Evolutionary conservation across 345 rosid genomes (phyloP).

Genomic region (Sisymbrium altissimum): DNA sequence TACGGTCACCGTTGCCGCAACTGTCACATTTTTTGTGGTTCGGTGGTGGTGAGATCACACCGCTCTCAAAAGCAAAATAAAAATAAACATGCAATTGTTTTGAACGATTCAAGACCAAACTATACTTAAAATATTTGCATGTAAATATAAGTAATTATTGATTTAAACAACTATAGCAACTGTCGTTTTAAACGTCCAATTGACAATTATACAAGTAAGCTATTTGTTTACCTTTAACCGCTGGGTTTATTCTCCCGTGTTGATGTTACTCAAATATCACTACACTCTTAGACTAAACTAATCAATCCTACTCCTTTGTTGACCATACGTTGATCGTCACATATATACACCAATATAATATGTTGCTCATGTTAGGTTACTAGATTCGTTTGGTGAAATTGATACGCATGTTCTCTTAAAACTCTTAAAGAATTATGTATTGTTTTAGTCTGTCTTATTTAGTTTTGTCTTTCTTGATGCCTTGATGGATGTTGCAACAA

Average conservation of each 20-base stretch:
- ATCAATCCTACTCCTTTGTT: background rate
- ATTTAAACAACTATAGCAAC: background rate
- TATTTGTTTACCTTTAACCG: background rate
- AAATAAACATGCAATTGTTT: background rate
- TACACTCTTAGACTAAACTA: background rate
- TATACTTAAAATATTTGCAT: background rate
- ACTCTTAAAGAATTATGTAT: background rate
- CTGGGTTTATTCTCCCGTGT: background rate
- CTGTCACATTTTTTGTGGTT: slow-evolving; percentile 16
- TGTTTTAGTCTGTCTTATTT: background rate
- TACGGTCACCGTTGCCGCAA: background rate
- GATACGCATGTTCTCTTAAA: slow-evolving; percentile 22
- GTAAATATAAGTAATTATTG: background rate
- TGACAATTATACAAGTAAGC: background rate
- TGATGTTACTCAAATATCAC: slow-evolving; percentile 20
- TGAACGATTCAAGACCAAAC: background rate
- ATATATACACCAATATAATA: slow-evolving; percentile 2
- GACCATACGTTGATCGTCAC: slow-evolving; percentile 24
- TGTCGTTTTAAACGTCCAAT: background rate
- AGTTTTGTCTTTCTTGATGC: background rate
- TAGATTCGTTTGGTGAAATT: slow-evolving; percentile 34
- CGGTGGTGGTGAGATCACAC: background rate
- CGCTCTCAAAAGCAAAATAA: background rate
- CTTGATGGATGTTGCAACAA: background rate
- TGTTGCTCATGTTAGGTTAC: background rate